These are phyloP conservation scores for Cutaneotrichosporon cyanovorans DNA, from an alignment of 1,284 basidiomycete species.

Conservation along the genomic window DNA sequence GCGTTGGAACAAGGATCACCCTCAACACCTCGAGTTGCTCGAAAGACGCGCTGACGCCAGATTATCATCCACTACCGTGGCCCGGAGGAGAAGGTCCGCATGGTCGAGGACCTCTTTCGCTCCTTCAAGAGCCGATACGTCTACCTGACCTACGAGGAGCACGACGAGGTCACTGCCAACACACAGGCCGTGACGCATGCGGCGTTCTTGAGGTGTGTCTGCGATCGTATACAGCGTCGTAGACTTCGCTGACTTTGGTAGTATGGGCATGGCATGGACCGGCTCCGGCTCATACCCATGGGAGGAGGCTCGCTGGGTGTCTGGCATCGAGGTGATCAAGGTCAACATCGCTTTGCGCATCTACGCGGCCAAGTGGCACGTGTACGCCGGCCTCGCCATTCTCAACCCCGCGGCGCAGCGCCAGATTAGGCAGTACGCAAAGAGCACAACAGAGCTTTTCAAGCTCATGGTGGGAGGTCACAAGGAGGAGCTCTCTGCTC, in stretches of 20 bases:
- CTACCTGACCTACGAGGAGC: conserved; percentile 88
- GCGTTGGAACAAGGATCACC: no score
- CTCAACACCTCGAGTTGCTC: no score
- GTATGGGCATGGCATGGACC: conserved; percentile 97
- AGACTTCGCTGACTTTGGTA: conserved; percentile 39
- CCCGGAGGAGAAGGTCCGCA: conserved; percentile 59
- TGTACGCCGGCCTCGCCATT: conserved; percentile 95
- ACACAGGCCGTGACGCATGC: conserved; percentile 98
- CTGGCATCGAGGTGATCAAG: conserved; percentile 98
- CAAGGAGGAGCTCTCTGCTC: conserved; percentile 57
- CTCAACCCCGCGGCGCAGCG: conserved; percentile 85
- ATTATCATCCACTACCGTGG: conserved; percentile 85
- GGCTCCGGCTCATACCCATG: conserved; percentile 76
- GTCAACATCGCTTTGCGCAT: conserved; percentile 95
- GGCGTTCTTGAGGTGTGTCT: conserved; percentile 77
- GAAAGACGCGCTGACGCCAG: conserved; percentile 51
- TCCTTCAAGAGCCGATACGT: conserved; percentile 84
- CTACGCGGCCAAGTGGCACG: conserved; percentile 97
- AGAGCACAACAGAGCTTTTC: conserved; percentile 79
- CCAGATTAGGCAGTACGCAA: conserved; percentile 86
- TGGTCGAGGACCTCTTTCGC: conserved; percentile 77
- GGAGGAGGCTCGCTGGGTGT: conserved; percentile 86
- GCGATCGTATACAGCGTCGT: background rate
- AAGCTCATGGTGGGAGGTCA: conserved; percentile 89
- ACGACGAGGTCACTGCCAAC: conserved; percentile 92